Evolutionary conservation across 805 yeast genomes (phyloP).

Genomic region (Dipodascus albidus): DNA sequence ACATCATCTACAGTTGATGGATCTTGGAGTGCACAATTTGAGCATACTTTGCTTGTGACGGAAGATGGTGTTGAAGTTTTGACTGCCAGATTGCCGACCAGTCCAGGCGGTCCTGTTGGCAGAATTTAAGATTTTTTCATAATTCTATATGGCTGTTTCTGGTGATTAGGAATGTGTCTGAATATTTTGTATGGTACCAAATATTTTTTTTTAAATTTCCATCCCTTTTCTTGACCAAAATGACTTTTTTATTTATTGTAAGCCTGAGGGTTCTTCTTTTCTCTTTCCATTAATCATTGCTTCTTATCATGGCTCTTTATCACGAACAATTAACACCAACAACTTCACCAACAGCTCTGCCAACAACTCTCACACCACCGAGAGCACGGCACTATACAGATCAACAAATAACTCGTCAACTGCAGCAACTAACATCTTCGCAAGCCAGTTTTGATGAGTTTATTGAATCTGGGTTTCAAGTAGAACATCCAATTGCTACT

Average conservation of each 20-base stretch:
- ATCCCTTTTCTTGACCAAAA: neutral
- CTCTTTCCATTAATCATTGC: no score
- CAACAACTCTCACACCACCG: no score
- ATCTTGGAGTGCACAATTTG: constrained; percentile 78
- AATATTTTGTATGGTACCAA: neutral
- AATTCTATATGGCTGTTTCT: no score
- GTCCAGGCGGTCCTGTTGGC: constrained; percentile 67
- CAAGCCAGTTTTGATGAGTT: neutral
- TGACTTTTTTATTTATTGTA: neutral
- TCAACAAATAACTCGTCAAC: neutral
- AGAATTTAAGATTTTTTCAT: neutral
- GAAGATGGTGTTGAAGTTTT: constrained; percentile 88
- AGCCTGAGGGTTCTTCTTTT: no score
- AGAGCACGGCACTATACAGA: neutral
- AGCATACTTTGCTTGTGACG: constrained; percentile 85
- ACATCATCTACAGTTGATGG: constrained; percentile 90
- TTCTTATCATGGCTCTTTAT: neutral
- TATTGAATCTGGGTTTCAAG: neutral
- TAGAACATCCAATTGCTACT: neutral
- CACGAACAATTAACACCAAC: no score
- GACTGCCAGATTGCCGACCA: constrained; percentile 63
- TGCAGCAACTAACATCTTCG: neutral
- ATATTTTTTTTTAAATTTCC: neutral
- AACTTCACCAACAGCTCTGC: no score
- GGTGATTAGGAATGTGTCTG: no score